These are phyloP conservation scores for Canavalia ensiformis DNA, from an alignment of 306 rosid species.

Conservation along the genomic window DNA sequence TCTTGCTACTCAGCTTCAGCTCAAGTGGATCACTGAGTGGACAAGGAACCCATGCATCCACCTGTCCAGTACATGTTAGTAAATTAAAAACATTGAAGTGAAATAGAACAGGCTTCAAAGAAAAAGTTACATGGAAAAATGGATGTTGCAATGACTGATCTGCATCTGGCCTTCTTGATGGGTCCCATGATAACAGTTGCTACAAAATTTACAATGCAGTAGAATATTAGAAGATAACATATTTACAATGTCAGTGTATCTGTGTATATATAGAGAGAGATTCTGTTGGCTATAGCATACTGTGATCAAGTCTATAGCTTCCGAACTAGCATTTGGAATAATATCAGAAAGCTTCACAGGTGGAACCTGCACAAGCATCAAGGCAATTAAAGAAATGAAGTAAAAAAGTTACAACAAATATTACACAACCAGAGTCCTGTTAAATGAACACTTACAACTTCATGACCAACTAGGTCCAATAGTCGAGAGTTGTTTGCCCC, in stretches of 20 bases:
- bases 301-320: slow-evolving; percentile 82
- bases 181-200: slow-evolving; percentile 86
- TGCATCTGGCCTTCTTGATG: slow-evolving; percentile 82
- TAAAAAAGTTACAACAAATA: slow-evolving; percentile 20
- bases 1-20: slow-evolving; percentile 78
- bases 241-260: slow-evolving; percentile 22
- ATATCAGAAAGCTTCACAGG: slow-evolving; percentile 73
- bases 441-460: slow-evolving; percentile 61
- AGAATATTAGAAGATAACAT: slow-evolving; percentile 31
- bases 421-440: slow-evolving; percentile 36
- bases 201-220: slow-evolving; percentile 49
- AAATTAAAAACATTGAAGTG: slow-evolving; percentile 40
- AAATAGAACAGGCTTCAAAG: slow-evolving; percentile 38
- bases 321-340: slow-evolving; percentile 82
- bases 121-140: slow-evolving; percentile 72
- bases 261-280: background rate
- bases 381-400: slow-evolving; percentile 13
- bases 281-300: slow-evolving; percentile 56
- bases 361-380: slow-evolving; percentile 59
- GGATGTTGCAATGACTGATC: slow-evolving; percentile 83
- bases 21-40: slow-evolving; percentile 78
- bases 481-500: slow-evolving; percentile 67
- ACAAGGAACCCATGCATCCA: slow-evolving; percentile 65
- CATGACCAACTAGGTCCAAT: slow-evolving; percentile 61
- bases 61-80: slow-evolving; percentile 61